A percentile compares a stretch with the other conserved stretches of the same genome.
These are phyloP conservation scores for Xylaria castorea DNA, from an alignment of 495 filamentous ascomycete species.

Conservation along the genomic window DNA sequence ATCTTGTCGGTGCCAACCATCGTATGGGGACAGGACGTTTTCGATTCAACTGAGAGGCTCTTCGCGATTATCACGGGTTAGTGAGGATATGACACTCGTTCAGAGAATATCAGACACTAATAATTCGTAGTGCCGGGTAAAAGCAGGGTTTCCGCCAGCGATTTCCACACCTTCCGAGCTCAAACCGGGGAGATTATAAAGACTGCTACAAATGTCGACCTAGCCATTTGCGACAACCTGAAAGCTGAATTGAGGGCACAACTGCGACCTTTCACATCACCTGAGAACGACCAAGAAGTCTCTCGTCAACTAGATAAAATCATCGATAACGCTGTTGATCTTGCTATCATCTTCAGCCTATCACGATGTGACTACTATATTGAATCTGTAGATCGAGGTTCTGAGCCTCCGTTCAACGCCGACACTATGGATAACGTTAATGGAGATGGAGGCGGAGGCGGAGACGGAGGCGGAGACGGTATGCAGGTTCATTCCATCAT, in stretches of 20 bases:
- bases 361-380: not conserved
- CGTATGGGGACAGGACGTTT: not conserved
- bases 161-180: conserved; percentile 5
- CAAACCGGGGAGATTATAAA: not conserved
- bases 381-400: not conserved
- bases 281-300: not conserved
- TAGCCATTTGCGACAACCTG: not conserved
- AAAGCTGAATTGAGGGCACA: not conserved
- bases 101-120: not conserved
- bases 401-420: not conserved
- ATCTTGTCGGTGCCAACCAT: not conserved
- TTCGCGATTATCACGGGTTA: not conserved
- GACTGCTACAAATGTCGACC: not conserved
- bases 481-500: not conserved
- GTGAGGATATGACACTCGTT: not conserved
- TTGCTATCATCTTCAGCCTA: not conserved
- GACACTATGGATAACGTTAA: not conserved
- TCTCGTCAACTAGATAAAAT: not conserved
- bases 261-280: not conserved
- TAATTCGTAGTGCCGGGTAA: not conserved
- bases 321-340: not conserved
- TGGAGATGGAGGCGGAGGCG: too few relatives aligned
- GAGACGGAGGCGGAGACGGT: not conserved
- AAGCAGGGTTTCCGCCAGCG: not conserved
- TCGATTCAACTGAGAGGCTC: not conserved